phyloP scores from a whole-genome alignment of 2,329 filamentous ascomycete species.

The Botrytis medusae region DNA sequence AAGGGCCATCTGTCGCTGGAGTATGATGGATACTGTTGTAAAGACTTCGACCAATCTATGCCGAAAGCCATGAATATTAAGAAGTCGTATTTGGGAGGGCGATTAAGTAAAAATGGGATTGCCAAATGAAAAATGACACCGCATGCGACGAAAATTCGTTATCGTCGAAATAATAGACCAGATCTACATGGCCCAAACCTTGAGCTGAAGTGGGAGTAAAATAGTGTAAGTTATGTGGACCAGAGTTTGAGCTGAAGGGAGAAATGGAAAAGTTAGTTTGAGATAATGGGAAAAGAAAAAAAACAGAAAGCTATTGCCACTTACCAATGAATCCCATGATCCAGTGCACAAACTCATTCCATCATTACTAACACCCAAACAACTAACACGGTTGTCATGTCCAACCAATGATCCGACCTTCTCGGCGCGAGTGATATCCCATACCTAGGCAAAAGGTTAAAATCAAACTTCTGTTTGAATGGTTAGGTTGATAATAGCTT shows the following conservation, averaged over 20 bases:
- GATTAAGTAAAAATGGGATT: slow-evolving; percentile 41
- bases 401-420: slow-evolving; percentile 95
- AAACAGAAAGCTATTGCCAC: slow-evolving; percentile 42
- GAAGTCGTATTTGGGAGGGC: slow-evolving; percentile 42
- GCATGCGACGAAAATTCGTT: slow-evolving; percentile 20
- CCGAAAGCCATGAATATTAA: slow-evolving; percentile 45
- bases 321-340: slow-evolving; percentile 98
- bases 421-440: slow-evolving; percentile 95
- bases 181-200: slow-evolving; percentile 71
- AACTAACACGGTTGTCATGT: slow-evolving; percentile 98
- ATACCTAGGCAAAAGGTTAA: slow-evolving; percentile 63
- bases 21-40: slow-evolving; percentile 45
- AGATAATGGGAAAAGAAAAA: neutral
- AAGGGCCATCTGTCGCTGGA: slow-evolving; percentile 39
- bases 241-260: slow-evolving; percentile 17
- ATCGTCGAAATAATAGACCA: slow-evolving; percentile 18
- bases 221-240: slow-evolving; percentile 19
- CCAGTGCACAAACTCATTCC: slow-evolving; percentile 98
- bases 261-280: slow-evolving; percentile 19
- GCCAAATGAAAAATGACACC: slow-evolving; percentile 23
- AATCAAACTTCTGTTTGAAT: neutral
- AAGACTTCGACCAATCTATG: slow-evolving; percentile 49
- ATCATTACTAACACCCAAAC: slow-evolving; percentile 96
- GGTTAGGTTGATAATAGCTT: slow-evolving; percentile 39
- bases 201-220: slow-evolving; percentile 57